Evolutionary conservation across 805 yeast genomes (phyloP), one percentile per base, ranked within the genome.

Genomic region (Millerago galiae): DNA sequence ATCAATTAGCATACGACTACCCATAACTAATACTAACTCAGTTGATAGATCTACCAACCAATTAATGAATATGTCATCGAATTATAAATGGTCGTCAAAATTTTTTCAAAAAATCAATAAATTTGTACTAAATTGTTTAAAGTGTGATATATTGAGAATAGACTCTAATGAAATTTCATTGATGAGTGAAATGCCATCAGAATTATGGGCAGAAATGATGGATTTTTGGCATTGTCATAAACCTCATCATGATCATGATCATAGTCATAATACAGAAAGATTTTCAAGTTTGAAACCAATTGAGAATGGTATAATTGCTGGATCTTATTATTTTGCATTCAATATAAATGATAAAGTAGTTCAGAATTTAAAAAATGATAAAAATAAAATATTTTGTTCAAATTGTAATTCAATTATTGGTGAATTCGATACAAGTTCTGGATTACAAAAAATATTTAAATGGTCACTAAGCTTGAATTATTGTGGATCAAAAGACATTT

Each of bases 151-250:
- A 0, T 30, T 17, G 0, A 16, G 72, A 1, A 43, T 71, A 2
- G 56, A 61, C 39, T 66, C 74, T 0, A n/a, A 34, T 0, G 38
- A 57, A 1, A 56, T 68, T 14, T 17, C 35, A 4, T 60, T 56
- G 12, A 62, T 78, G 35, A 55, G 63, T 41, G 85, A 85, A 31
- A 75, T 91, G 80, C 99, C 99, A 0, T 83, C 95, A 1, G 97
- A 89, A 55, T 68, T 77, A 38, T 91, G 99, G 99, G 78, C 83
- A 12, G 99, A 91, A 58, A 66, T 93, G 74, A 83, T 91, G 95
- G 98, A 91, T 44, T 84, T 83, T 50, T 91, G 99, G 99, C 97
- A 91, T 59, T 91, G 99, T 58, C 97, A 91, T 56, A 83, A 83
- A 53, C 95, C 95, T 0, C 56, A 58, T 26, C 18, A 41, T n/a